Conservation (phyloP, 805 yeast species). For the Starmerella lactis-condensi region DNA sequence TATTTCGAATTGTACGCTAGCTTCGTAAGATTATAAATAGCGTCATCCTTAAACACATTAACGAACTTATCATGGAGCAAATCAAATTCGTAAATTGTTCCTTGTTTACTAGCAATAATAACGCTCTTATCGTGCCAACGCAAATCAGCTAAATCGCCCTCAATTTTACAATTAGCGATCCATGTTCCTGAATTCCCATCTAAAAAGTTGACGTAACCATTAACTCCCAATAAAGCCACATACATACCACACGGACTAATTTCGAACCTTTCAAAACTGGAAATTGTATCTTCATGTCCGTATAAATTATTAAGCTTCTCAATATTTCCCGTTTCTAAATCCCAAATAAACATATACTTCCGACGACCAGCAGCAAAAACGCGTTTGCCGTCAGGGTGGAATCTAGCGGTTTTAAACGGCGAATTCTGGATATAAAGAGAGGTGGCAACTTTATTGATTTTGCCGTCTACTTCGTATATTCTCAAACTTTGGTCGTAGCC, state of each 20-base stretch:
- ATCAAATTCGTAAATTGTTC: constrained; percentile 81
- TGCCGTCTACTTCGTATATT: constrained; percentile 80
- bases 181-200: constrained; percentile 70
- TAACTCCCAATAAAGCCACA: constrained; percentile 61
- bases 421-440: constrained; percentile 60
- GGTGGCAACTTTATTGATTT: constrained; percentile 59
- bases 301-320: constrained; percentile 78
- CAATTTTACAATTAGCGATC: constrained; percentile 70
- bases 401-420: constrained; percentile 62
- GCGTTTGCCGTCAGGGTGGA: constrained; percentile 34
- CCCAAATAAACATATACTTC: constrained; percentile 84
- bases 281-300: constrained; percentile 72
- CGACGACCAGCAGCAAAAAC: constrained; percentile 83
- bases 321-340: constrained; percentile 49
- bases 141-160: constrained; percentile 70
- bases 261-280: constrained; percentile 65
- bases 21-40: constrained; percentile 68
- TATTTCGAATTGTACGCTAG: constrained; percentile 61
- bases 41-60: constrained; percentile 66
- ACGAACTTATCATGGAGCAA: constrained; percentile 32
- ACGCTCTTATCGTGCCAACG: constrained; percentile 37
- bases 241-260: constrained; percentile 53
- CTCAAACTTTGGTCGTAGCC: constrained; percentile 84
- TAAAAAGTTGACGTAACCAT: constrained; percentile 79
- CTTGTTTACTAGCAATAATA: constrained; percentile 50